Conservation (phyloP, 495 filamentous ascomycete genomes). For the Glonium stellatum region DNA sequence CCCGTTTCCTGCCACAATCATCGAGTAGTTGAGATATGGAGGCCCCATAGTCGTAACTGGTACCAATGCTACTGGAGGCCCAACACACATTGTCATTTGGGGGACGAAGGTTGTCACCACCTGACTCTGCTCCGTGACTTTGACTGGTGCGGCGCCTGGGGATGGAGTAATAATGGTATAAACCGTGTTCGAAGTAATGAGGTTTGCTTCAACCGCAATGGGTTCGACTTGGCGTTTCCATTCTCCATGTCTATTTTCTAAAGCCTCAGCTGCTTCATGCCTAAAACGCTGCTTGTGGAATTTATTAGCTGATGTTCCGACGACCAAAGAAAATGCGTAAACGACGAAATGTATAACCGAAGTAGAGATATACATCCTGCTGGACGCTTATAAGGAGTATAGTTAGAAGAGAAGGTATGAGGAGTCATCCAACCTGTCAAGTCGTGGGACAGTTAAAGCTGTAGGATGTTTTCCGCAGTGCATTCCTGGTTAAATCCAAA, state of each 20-base stretch:
- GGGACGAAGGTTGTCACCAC: constrained; percentile 31
- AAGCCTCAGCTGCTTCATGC: not conserved
- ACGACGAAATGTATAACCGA: not conserved
- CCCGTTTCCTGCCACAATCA: constrained; percentile 6
- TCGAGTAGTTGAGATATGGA: constrained; percentile 14
- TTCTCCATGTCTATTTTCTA: not conserved
- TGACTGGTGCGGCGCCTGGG: constrained; percentile 28
- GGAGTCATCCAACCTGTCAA: not conserved
- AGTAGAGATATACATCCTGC: not conserved
- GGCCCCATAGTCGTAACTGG: constrained; percentile 7
- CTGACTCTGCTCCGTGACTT: constrained; percentile 34
- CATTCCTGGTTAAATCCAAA: not conserved
- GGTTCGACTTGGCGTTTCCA: not conserved
- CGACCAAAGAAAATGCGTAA: not conserved
- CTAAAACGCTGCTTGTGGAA: not conserved
- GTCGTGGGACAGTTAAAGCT: not conserved
- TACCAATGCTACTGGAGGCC: constrained; percentile 22
- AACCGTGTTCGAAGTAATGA: not conserved
- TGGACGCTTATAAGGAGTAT: not conserved
- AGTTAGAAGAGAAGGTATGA: not conserved
- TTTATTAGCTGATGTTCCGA: not conserved
- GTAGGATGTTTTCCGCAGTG: not conserved
- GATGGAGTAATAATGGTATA: constrained; percentile 32
- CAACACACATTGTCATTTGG: constrained; percentile 33
- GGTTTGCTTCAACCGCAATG: not conserved